Percentiles rank a stretch among this genome's conserved stretches.
Evolutionary conservation across 352 stramenopile species (phyloP).

Genomic region (Phytophthora gonapodyides): DNA sequence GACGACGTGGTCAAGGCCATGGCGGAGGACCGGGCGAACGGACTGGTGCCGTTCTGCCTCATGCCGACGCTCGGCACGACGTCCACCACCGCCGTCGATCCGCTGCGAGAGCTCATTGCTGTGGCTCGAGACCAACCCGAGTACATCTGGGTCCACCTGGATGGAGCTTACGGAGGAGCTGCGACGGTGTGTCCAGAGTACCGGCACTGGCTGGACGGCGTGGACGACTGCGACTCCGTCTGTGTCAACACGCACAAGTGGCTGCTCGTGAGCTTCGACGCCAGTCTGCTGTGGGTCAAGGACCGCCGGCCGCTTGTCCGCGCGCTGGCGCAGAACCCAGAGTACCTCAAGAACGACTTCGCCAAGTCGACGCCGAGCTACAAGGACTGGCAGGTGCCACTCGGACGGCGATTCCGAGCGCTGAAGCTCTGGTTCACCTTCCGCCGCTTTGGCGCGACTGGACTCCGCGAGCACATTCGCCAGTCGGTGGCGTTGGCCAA

Average conservation of each 20-base stretch:
- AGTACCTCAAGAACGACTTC: slow-evolving; percentile 81
- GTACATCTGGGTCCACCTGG: slow-evolving; percentile 64
- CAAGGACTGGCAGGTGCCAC: slow-evolving; percentile 78
- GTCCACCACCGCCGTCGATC: slow-evolving; percentile 62
- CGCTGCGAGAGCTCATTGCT: slow-evolving; percentile 42
- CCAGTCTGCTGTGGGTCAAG: slow-evolving; percentile 66
- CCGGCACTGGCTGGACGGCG: slow-evolving; percentile 50
- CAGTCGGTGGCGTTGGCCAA: slow-evolving; percentile 53
- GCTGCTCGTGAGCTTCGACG: slow-evolving; percentile 71
- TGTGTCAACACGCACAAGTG: slow-evolving; percentile 83
- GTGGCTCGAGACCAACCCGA: slow-evolving; percentile 45
- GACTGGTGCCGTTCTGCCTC: slow-evolving; percentile 63
- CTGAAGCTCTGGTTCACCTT: slow-evolving; percentile 81
- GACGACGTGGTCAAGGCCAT: slow-evolving; percentile 56
- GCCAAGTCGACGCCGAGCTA: slow-evolving; percentile 57
- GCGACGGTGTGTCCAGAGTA: slow-evolving; percentile 60
- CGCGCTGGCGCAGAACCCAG: slow-evolving; percentile 57
- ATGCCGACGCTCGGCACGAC: slow-evolving; percentile 71
- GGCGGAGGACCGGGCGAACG: slow-evolving; percentile 50
- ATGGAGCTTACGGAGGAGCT: slow-evolving; percentile 66
- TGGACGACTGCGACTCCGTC: slow-evolving; percentile 69
- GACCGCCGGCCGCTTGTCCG: slow-evolving; percentile 59
- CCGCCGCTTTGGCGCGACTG: slow-evolving; percentile 61
- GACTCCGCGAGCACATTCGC: slow-evolving; percentile 58
- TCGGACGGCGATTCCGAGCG: slow-evolving; percentile 69